A percentile compares a stretch with the other conserved stretches of the same genome.
phyloP scores from a whole-genome alignment of 2,329 filamentous ascomycete genomes.

The Zymoseptoria crescenta region DNA sequence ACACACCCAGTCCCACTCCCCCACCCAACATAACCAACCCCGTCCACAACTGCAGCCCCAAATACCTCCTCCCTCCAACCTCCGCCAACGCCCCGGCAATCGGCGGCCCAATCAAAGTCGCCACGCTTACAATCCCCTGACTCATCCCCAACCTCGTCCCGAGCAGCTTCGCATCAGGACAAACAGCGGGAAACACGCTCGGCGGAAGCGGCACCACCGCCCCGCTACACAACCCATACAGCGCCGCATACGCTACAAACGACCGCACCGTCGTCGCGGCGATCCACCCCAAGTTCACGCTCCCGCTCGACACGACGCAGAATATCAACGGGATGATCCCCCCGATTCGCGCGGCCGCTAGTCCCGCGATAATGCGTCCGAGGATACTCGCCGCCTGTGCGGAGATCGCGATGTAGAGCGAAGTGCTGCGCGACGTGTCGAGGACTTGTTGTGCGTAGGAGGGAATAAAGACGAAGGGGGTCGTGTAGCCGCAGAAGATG shows the following conservation, averaged over 20 bases:
- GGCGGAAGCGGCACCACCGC: slow-evolving; percentile 41
- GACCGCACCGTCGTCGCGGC: slow-evolving; percentile 36
- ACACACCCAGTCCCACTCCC: slow-evolving; percentile 16
- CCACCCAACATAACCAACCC: slow-evolving; percentile 25
- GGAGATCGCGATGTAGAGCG: slow-evolving; percentile 49
- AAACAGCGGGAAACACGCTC: slow-evolving; percentile 36
- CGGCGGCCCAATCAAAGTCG: slow-evolving; percentile 38
- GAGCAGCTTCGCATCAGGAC: slow-evolving; percentile 39
- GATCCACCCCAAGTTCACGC: slow-evolving; percentile 50
- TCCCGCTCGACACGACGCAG: slow-evolving; percentile 38
- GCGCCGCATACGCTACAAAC: slow-evolving; percentile 36
- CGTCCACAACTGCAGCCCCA: slow-evolving; percentile 25
- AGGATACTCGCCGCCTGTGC: slow-evolving; percentile 50
- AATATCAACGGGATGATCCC: slow-evolving; percentile 49
- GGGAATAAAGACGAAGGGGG: slow-evolving; percentile 38
- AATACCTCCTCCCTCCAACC: slow-evolving; percentile 17
- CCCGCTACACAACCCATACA: slow-evolving; percentile 39
- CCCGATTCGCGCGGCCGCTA: slow-evolving; percentile 44
- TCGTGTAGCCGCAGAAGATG: slow-evolving; percentile 28
- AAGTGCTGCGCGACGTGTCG: slow-evolving; percentile 39
- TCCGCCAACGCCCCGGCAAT: slow-evolving; percentile 37
- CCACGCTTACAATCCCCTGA: slow-evolving; percentile 37
- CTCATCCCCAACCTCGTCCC: slow-evolving; percentile 43
- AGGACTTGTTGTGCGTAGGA: slow-evolving; percentile 30
- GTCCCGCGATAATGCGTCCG: slow-evolving; percentile 44